These are phyloP conservation scores for Bocquillonia castaneifolia DNA, from an alignment of 441 rosid species.

Conservation along the genomic window DNA sequence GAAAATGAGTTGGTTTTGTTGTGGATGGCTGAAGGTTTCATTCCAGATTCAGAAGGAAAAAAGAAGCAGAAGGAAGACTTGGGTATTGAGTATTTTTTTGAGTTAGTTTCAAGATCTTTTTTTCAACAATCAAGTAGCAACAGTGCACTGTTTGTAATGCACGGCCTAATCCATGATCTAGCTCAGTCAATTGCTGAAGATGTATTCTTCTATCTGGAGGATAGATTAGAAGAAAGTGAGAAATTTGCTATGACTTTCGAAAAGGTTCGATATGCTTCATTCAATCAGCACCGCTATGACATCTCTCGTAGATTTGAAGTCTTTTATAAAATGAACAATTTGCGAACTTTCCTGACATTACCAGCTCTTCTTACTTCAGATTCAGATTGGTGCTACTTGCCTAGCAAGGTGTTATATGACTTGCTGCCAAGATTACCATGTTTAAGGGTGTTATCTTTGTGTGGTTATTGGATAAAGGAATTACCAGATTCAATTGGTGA, in stretches of 20 bases:
- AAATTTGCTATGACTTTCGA: not conserved
- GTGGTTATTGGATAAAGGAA: conserved; percentile 4
- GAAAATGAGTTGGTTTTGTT: conserved; percentile 18
- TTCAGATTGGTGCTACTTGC: not conserved
- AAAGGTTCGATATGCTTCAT: conserved; percentile 31
- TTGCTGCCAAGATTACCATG: conserved; percentile 10
- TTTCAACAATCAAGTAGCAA: conserved; percentile 16
- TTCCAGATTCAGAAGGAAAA: not conserved
- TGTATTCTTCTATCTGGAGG: conserved; percentile 25
- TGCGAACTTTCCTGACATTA: conserved; percentile 31
- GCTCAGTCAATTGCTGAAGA: conserved; percentile 34
- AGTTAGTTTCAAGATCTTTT: conserved; percentile 28
- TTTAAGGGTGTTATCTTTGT: conserved; percentile 29
- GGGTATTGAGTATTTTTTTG: conserved; percentile 22
- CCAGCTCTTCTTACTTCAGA: no score
- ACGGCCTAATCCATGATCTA: conserved; percentile 29
- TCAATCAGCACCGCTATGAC: not conserved
- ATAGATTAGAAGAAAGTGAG: no score
- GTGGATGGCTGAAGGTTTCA: conserved; percentile 35
- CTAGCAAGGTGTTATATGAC: not conserved
- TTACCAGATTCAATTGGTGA: conserved; percentile 23
- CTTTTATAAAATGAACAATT: conserved; percentile 5
- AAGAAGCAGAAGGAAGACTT: conserved; percentile 27
- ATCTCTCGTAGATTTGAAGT: conserved; percentile 13
- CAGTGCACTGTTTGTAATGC: conserved; percentile 20